phyloP scores from a whole-genome alignment of 2,329 filamentous ascomycete species.

The Epichloe glyceriae region DNA sequence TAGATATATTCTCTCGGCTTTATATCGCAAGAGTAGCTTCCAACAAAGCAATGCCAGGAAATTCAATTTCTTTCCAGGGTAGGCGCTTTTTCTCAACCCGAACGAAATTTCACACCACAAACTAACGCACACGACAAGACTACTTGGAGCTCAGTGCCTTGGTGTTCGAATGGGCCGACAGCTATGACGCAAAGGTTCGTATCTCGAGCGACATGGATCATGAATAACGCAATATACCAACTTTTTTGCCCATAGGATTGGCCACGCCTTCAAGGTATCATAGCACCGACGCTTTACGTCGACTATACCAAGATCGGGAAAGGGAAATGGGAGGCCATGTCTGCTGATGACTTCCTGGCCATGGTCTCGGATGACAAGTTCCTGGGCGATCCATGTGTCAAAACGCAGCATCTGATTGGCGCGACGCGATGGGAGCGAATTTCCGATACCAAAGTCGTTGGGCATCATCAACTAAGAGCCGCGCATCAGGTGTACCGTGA shows the following conservation, averaged over 20 bases:
- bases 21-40: no score
- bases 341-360: slow-evolving; percentile 36
- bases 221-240: no score
- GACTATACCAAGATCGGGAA: slow-evolving; percentile 32
- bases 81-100: no score
- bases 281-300: slow-evolving; percentile 30
- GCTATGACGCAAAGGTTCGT: slow-evolving; percentile 45
- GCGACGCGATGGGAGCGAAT: slow-evolving; percentile 38
- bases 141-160: no score
- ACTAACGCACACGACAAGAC: no score
- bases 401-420: slow-evolving; percentile 45
- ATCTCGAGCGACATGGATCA: no score
- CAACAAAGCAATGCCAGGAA: no score
- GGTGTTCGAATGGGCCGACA: slow-evolving; percentile 47
- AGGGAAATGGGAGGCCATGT: slow-evolving; percentile 39
- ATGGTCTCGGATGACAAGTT: slow-evolving; percentile 39
- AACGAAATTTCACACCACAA: fast-evolving
- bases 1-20: no score
- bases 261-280: slow-evolving; percentile 41
- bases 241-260: slow-evolving; percentile 25
- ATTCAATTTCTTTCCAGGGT: no score
- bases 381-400: slow-evolving; percentile 39
- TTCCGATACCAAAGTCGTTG: slow-evolving; percentile 32
- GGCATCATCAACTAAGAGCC: slow-evolving; percentile 44
- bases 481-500: slow-evolving; percentile 44